Evolutionary conservation across 257 asterid species (phyloP).

Genomic region (Ligustrum vulgare): DNA sequence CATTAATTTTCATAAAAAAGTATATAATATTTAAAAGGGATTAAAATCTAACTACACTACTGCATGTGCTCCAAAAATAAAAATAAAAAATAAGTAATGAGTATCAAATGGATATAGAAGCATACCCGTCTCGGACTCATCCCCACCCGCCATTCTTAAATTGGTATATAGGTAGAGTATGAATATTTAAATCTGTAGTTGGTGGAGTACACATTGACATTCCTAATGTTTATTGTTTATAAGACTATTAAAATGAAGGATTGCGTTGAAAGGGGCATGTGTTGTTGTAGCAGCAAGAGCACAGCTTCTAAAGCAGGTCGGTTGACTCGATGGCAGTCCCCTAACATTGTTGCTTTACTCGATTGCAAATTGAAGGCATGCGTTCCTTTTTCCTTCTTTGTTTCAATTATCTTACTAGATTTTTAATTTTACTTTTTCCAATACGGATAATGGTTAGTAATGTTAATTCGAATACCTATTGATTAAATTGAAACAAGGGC

Average conservation of each 20-base stretch:
- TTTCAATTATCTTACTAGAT: neutral
- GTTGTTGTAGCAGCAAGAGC: conserved; percentile 71
- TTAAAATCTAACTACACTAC: no score
- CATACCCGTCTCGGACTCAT: no score
- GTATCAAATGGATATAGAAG: no score
- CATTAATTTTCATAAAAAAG: no score
- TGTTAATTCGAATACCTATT: neutral
- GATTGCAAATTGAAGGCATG: conserved; percentile 85
- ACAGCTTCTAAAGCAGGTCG: conserved; percentile 68
- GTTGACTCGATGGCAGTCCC: conserved; percentile 84
- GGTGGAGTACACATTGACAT: no score
- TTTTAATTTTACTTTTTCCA: neutral
- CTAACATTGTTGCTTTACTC: conserved; percentile 91
- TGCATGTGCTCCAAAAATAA: no score
- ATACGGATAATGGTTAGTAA: neutral
- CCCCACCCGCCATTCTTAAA: no score
- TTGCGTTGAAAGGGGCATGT: conserved; percentile 39
- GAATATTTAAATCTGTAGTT: no score
- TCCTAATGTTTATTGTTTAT: no score
- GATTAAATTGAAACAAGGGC: neutral
- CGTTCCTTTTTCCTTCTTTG: neutral
- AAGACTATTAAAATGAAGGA: neutral
- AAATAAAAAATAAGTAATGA: no score
- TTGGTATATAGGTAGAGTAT: no score
- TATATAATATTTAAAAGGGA: no score